phyloP scores from a whole-genome alignment of 257 asterid genomes.

The Nicotiana tomentosiformis region DNA sequence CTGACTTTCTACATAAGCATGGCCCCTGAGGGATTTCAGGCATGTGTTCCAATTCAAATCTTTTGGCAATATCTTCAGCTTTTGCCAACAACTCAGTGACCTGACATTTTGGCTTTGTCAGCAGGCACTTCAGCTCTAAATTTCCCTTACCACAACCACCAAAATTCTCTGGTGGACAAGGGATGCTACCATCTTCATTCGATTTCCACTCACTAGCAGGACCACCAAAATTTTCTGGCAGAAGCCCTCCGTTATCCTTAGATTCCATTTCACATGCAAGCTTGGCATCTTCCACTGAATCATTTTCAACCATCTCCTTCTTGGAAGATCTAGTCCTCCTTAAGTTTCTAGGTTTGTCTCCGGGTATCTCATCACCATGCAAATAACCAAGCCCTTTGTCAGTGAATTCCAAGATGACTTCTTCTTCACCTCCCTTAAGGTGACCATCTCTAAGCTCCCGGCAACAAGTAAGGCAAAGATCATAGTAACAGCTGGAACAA shows the following conservation, averaged over 20 bases:
- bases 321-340: background rate
- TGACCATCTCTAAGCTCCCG: slow-evolving; percentile 67
- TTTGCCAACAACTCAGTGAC: slow-evolving; percentile 34
- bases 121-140: slow-evolving; percentile 32
- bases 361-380: slow-evolving; percentile 29
- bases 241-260: background rate
- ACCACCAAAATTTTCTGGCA: background rate
- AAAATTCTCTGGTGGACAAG: slow-evolving; percentile 36
- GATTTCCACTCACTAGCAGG: slow-evolving; percentile 32
- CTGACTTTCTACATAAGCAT: slow-evolving; percentile 32
- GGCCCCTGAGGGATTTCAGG: slow-evolving; percentile 13
- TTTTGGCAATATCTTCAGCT: slow-evolving; percentile 30
- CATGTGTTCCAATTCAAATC: slow-evolving; percentile 8
- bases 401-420: slow-evolving; percentile 15
- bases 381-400: slow-evolving; percentile 33
- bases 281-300: background rate
- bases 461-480: slow-evolving; percentile 81
- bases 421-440: slow-evolving; percentile 38
- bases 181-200: slow-evolving; percentile 34
- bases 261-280: background rate
- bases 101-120: slow-evolving; percentile 6
- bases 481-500: slow-evolving; percentile 67
- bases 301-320: background rate
- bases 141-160: slow-evolving; percentile 45
- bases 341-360: background rate